These are phyloP conservation scores for Penicillium coffeae DNA, from an alignment of 495 filamentous ascomycete species.

Conservation along the genomic window DNA sequence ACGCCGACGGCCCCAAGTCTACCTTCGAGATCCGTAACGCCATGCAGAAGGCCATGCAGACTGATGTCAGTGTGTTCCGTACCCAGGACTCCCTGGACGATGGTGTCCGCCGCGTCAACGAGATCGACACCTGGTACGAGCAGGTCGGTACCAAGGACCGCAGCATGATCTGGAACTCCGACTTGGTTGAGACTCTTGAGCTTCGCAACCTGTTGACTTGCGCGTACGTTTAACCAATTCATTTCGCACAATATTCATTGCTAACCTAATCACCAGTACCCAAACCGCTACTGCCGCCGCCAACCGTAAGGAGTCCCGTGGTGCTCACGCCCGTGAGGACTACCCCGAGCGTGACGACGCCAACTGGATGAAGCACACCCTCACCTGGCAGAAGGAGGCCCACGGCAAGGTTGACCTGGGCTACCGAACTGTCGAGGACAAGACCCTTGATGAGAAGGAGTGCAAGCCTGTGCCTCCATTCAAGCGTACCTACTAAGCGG, in stretches of 20 bases:
- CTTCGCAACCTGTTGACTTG: constrained; percentile 90
- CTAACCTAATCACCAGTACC: constrained; percentile 35
- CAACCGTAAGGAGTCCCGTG: constrained; percentile 89
- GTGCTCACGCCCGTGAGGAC: constrained; percentile 93
- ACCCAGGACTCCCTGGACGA: constrained; percentile 87
- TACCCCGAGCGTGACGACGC: constrained; percentile 88
- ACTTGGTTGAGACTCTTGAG: constrained; percentile 93
- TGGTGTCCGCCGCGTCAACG: constrained; percentile 73
- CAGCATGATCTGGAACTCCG: constrained; percentile 99
- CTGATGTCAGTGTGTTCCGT: constrained; percentile 94
- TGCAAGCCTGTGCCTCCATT: constrained; percentile 85
- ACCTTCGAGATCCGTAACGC: constrained; percentile 82
- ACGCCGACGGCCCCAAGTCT: constrained; percentile 74
- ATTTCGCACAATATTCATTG: constrained; percentile 5
- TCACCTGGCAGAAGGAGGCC: constrained; percentile 86
- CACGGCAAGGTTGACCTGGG: constrained; percentile 73
- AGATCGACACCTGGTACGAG: constrained; percentile 74
- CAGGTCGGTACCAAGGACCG: constrained; percentile 93
- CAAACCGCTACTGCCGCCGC: constrained; percentile 86
- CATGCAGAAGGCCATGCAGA: constrained; percentile 98
- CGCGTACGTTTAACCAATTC: constrained; percentile 58
- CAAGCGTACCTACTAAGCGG: constrained; percentile 72
- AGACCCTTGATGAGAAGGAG: constrained; percentile 83
- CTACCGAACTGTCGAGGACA: constrained; percentile 72
- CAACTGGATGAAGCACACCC: constrained; percentile 98